Evolutionary conservation across 2,329 filamentous ascomycete genomes (phyloP), one percentile per base, ranked within the genome.

Genomic region (Penicillium brasilianum): DNA sequence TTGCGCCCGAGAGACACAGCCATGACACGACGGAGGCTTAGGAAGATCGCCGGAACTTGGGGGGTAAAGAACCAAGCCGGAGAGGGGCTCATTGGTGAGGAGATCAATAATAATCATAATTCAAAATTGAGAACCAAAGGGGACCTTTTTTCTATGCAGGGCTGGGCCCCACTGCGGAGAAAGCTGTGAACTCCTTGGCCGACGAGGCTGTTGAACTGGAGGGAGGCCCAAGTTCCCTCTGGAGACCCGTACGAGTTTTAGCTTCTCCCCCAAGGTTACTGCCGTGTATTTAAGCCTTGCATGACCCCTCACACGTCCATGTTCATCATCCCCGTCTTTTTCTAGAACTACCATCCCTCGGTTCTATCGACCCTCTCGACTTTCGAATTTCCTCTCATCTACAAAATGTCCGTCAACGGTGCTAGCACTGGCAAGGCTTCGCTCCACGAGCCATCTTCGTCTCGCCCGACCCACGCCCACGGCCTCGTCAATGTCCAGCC

Each of bases 401-500:
- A 11, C 25, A 34, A n/a, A 30, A 76, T 76, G 73, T 75, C 73
- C 51, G 57, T 63, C n/a, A 68, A 65, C 58, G 69, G 65, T 55
- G 55, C 66, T 57, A 58, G 63, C 61, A 76, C 68, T 57, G 72
- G 77, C 68, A 80, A 80, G 61, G 72, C 75, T 34, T 70, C 74
- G 14, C 71, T 60, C 32, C 50, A 49, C 37, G 50, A 59, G 30
- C 39, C 59, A 63, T 84, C 87, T 74, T 8, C 18, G 1, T 30
- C 41, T 9, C 80, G 81, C 50, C 69, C 81, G 13, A 78, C 30
- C 9, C 5, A 9, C 4, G 32, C 66, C 11, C 84, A 74, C 44
- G 79, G 79, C 43, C 78, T 87, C 70, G 90, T 93, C 79, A 78
- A 82, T 3, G 93, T 97, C 51, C 86, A 93, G 73, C 93, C 92